These are phyloP conservation scores for Zoysia japonica DNA, from an alignment of 176 grass and related monocot species.

Conservation along the genomic window DNA sequence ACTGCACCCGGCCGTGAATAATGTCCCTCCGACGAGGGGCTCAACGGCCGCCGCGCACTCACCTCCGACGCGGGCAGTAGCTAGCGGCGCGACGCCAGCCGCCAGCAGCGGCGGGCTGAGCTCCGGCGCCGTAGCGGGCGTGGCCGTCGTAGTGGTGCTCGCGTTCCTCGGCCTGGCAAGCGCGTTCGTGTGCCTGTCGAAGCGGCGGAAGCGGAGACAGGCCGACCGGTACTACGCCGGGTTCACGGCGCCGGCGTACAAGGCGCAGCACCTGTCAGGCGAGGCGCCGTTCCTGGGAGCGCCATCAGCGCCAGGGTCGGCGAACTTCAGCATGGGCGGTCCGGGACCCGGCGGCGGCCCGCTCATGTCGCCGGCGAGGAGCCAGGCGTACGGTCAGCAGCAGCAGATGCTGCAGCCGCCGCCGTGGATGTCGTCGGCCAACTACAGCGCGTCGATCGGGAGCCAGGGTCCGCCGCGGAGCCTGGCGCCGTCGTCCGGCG, in stretches of 20 bases:
- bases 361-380: conserved; percentile 27
- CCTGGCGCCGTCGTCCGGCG: conserved; percentile 31
- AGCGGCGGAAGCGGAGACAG: conserved; percentile 49
- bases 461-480: conserved; percentile 47
- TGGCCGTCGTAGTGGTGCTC: conserved; percentile 50
- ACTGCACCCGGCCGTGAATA: background rate
- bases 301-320: conserved; percentile 41
- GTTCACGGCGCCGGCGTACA: conserved; percentile 51
- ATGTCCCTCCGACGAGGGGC: conserved; percentile 29
- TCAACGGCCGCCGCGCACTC: background rate
- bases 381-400: conserved; percentile 21
- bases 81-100: background rate
- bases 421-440: conserved; percentile 28
- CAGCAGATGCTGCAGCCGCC: conserved; percentile 11
- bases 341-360: background rate
- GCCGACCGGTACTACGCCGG: conserved; percentile 56
- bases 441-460: conserved; percentile 46
- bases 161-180: conserved; percentile 51
- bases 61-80: conserved; percentile 18
- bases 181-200: conserved; percentile 53
- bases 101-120: conserved; percentile 40
- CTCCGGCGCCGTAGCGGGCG: conserved; percentile 42
- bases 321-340: conserved; percentile 49
- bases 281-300: conserved; percentile 63
- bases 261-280: conserved; percentile 63